Percentiles rank a stretch among this genome's conserved stretches.
Evolutionary conservation across 352 stramenopile species (phyloP).

Genomic region (Hyaloperonospora brassicae): DNA sequence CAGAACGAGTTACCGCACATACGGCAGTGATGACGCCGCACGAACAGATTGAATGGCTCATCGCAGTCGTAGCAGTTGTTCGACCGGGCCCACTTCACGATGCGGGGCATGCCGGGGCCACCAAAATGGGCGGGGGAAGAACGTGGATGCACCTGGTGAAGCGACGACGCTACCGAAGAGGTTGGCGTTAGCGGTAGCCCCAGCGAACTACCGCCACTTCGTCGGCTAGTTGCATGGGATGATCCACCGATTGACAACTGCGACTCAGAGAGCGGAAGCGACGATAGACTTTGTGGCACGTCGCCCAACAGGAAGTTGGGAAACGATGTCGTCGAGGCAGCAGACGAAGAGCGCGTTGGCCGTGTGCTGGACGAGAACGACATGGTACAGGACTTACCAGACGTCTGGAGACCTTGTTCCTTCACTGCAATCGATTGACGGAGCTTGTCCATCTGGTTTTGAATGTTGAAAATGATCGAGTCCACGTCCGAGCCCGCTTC

Average conservation of each 20-base stretch:
- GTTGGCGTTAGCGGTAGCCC: slow-evolving; percentile 26
- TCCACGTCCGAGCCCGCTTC: slow-evolving; percentile 42
- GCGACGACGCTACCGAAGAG: slow-evolving; percentile 25
- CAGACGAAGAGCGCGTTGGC: slow-evolving; percentile 57
- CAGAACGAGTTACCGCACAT: slow-evolving; percentile 86
- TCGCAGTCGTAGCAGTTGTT: slow-evolving; percentile 82
- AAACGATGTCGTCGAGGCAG: slow-evolving; percentile 48
- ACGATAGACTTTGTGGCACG: slow-evolving; percentile 29
- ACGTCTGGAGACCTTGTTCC: slow-evolving; percentile 42
- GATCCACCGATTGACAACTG: slow-evolving; percentile 31
- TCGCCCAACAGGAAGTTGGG: slow-evolving; percentile 28
- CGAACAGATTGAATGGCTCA: slow-evolving; percentile 76
- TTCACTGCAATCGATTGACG: slow-evolving; percentile 61
- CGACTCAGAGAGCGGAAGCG: slow-evolving; percentile 37
- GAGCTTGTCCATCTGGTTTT: slow-evolving; percentile 77
- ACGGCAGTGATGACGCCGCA: slow-evolving; percentile 77
- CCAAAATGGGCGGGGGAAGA: slow-evolving; percentile 25
- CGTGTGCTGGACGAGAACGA: slow-evolving; percentile 56
- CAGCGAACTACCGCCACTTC: slow-evolving; percentile 24
- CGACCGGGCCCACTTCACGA: slow-evolving; percentile 76
- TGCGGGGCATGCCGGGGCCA: slow-evolving; percentile 35
- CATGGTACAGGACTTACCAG: slow-evolving; percentile 47
- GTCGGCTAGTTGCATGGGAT: slow-evolving; percentile 18
- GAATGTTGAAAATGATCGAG: slow-evolving; percentile 71
- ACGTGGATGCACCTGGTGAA: slow-evolving; percentile 26